Evolutionary conservation across 2,329 filamentous ascomycete genomes (phyloP).

Genomic region (Drechslerella dactyloides): DNA sequence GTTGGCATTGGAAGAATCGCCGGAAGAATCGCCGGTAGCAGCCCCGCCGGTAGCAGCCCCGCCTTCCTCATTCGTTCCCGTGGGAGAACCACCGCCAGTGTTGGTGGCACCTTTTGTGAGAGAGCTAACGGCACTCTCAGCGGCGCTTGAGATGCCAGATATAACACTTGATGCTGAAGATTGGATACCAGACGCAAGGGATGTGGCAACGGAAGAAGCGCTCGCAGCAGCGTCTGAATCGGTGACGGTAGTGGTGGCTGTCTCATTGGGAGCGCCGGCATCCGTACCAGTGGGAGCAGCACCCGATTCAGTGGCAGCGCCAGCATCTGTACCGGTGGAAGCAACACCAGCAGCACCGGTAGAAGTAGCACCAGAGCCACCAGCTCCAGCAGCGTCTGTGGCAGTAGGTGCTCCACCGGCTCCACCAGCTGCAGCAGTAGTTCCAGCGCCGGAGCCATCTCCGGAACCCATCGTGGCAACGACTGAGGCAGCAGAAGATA

Average conservation of each 20-base stretch:
- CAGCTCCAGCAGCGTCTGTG: neutral
- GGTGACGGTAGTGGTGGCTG: neutral
- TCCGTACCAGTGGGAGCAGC: neutral
- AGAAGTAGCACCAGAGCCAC: neutral
- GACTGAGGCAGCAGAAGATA: neutral
- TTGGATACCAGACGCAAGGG: neutral
- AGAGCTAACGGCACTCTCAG: neutral
- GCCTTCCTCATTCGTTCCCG: neutral
- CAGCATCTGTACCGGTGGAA: conserved; percentile 1
- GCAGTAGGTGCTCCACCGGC: no score
- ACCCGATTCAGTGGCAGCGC: neutral
- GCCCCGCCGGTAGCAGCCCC: neutral
- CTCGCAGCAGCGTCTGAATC: neutral
- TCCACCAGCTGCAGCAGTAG: neutral
- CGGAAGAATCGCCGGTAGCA: neutral
- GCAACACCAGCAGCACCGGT: neutral
- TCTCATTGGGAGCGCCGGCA: conserved; percentile 1
- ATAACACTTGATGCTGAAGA: neutral
- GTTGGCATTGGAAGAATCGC: neutral
- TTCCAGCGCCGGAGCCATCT: neutral
- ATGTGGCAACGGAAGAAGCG: neutral
- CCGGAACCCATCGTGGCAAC: neutral
- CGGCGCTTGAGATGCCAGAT: neutral
- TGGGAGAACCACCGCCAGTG: conserved; percentile 13
- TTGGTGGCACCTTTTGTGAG: neutral